phyloP scores from a whole-genome alignment of 441 rosid species.

The Pelargonium citronellum region DNA sequence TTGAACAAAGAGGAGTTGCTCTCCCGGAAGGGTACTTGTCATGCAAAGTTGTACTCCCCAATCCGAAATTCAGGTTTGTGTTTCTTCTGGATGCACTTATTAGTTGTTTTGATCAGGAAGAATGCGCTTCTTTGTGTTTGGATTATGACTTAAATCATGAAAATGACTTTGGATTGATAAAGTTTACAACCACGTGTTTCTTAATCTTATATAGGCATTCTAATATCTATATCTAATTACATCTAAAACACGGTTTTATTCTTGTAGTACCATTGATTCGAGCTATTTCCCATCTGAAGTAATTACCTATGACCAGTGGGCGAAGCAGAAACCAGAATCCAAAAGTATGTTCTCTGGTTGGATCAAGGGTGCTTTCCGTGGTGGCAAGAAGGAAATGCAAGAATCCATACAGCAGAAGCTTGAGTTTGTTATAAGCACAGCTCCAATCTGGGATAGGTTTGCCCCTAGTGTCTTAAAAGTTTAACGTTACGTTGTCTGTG shows the following conservation, averaged over 20 bases:
- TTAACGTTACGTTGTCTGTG: constrained; percentile 6
- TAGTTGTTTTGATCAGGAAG: constrained; percentile 1
- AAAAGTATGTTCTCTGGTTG: constrained; percentile 56
- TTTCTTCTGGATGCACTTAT: neutral
- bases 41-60: constrained; percentile 78
- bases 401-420: constrained; percentile 71
- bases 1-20: constrained; percentile 79
- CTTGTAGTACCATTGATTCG: constrained; percentile 45
- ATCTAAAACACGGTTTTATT: constrained; percentile 13
- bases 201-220: neutral
- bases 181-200: neutral
- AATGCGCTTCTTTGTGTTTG: neutral
- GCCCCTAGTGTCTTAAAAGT: constrained; percentile 13
- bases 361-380: constrained; percentile 69
- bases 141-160: no score
- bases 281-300: constrained; percentile 61
- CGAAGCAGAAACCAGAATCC: constrained; percentile 56
- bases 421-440: constrained; percentile 61
- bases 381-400: constrained; percentile 80
- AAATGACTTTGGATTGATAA: neutral
- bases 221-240: neutral
- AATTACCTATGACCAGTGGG: constrained; percentile 70
- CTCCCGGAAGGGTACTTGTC: constrained; percentile 70
- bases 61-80: constrained; percentile 58
- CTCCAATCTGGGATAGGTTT: constrained; percentile 81